Base-by-base conservation (phyloP, 306 rosid genomes). In the Herpetospermum pedunculosum region DNA sequence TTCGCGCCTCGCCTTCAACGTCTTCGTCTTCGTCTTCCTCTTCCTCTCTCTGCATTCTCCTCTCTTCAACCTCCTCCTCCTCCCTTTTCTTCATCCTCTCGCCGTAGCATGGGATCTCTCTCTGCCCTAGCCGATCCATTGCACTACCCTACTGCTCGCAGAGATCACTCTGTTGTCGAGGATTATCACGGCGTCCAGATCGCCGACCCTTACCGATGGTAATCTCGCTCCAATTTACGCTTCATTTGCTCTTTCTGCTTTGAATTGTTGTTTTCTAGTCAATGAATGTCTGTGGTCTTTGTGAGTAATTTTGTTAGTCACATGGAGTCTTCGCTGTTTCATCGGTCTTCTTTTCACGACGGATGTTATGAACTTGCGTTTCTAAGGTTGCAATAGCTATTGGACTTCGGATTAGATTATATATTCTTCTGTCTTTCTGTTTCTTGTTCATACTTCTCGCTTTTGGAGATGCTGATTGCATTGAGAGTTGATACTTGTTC, bases 131-230 rank as follows among this genome's bases (percentile, higher is more conserved):
- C 74, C 30, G 41, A 80, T 5, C 72, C 84, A 3, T 41, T 88
- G 60, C 84, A 50, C 8, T 94, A 94, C 78, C 95, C 97, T 55
- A 32, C 47, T 57, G 83, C 88, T 80, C 88, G 81, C 44, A 82
- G 98, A 73, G 97, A 93, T 57, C 76, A 81, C 48, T 83, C 97
- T 48, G 81, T 94, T 73, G 34, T 89, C 74, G 97, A 91, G 8
- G 77, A 88, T 80, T 93, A 77, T 63, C 92, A 91, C 57, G 98
- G 96, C 59, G 79, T 88, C 76, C 75, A 71, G 48, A 46, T 94
- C 54, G 69, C 83, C 2, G 98, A 94, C 38, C 99, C 99, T 58
- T 89, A 88, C 29, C 81, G 97, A 63, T 94, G 97, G 98, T 90
- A 87, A 58, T 3, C 50, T 4, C 32, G 37, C 40, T 44, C 14